Conservation (phyloP, 2,329 filamentous ascomycete genomes). For the Xylaria sp. region DNA sequence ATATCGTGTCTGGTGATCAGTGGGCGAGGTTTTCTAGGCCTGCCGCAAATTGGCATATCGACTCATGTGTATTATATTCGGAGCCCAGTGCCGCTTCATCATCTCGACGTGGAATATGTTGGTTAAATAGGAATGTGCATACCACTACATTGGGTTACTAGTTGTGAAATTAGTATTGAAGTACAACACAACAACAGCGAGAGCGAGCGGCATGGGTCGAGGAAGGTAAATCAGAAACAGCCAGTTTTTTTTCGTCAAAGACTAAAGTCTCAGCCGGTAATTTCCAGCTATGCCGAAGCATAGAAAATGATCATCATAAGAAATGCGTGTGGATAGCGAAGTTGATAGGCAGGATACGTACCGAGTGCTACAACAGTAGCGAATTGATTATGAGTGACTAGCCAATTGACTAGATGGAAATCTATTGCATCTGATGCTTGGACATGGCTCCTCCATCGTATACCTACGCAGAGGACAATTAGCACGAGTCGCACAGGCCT, state of each 20-base stretch:
- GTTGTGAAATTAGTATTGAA: slow-evolving; percentile 44
- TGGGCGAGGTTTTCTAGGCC: slow-evolving; percentile 99
- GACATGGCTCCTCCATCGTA: slow-evolving; percentile 5
- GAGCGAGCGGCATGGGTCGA: not conserved
- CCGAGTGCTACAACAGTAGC: slow-evolving; percentile 13
- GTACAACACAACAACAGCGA: not conserved
- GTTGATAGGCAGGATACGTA: slow-evolving; percentile 19
- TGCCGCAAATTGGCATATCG: slow-evolving; percentile 92
- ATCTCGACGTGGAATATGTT: slow-evolving; percentile 55
- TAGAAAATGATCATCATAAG: slow-evolving; percentile 75
- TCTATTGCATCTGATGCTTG: not conserved
- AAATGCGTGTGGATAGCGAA: slow-evolving; percentile 22
- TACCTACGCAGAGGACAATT: slow-evolving; percentile 37
- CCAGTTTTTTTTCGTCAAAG: slow-evolving; percentile 84
- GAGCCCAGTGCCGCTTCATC: slow-evolving; percentile 99
- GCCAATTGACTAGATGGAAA: slow-evolving; percentile 17
- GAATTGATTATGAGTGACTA: not conserved
- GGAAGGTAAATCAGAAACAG: slow-evolving; percentile 75
- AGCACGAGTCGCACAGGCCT: slow-evolving; percentile 35
- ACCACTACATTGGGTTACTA: slow-evolving; percentile 34
- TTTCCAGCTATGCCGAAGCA: slow-evolving; percentile 84
- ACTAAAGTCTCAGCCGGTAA: slow-evolving; percentile 87
- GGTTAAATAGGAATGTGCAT: slow-evolving; percentile 46
- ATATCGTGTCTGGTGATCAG: slow-evolving; percentile 66
- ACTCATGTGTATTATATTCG: slow-evolving; percentile 75